phyloP scores from a whole-genome alignment of 306 rosid species.

The Cucumis melo region DNA sequence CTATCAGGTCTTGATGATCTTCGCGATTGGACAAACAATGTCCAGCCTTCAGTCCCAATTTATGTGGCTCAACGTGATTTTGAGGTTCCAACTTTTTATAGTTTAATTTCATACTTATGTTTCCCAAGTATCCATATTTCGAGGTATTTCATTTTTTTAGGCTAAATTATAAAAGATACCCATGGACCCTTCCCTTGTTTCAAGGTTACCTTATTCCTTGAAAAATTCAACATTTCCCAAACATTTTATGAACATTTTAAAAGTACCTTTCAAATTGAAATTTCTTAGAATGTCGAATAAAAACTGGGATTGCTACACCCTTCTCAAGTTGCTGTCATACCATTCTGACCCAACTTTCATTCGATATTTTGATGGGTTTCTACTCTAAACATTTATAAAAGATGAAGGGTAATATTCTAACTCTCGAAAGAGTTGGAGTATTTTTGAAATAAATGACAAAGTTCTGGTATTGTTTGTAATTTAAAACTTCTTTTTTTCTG shows the following conservation, averaged over 20 bases:
- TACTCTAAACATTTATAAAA: neutral
- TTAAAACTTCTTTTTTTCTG: no score
- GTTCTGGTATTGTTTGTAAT: neutral
- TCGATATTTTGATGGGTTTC: neutral
- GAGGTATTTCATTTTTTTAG: neutral
- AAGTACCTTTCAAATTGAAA: neutral
- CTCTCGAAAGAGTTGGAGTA: neutral
- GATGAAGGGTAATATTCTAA: neutral
- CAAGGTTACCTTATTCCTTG: neutral
- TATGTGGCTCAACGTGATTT: conserved; percentile 78
- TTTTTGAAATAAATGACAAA: neutral
- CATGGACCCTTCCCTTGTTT: neutral
- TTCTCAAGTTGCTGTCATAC: neutral
- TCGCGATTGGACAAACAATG: conserved; percentile 97
- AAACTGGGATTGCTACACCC: neutral
- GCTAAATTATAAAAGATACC: neutral
- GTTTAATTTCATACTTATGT: neutral
- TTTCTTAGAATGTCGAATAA: no score
- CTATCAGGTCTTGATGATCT: conserved; percentile 81
- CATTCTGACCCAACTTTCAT: neutral
- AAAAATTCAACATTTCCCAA: neutral
- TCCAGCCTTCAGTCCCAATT: conserved; percentile 74
- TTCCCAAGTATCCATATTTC: neutral
- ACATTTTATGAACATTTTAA: no score
- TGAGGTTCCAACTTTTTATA: conserved; percentile 38